Percentiles rank a stretch among this genome's conserved stretches.
Evolutionary conservation across 305 asterid species (phyloP).

Genomic region (Solanum hybrid): DNA sequence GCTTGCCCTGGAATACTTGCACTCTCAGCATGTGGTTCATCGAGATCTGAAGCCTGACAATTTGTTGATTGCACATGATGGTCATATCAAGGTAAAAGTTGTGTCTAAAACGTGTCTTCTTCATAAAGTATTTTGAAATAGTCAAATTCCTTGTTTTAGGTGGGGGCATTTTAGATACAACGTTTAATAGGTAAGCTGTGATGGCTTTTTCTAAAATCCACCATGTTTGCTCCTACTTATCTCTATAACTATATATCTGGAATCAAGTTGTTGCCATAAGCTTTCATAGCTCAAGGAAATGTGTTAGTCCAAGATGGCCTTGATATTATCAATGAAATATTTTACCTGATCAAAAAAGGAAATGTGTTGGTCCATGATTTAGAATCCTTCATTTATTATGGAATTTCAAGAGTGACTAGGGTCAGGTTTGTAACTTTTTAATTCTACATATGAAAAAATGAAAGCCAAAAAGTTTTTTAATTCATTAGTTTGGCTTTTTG

Average conservation of each 20-base stretch:
- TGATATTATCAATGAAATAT: not conserved
- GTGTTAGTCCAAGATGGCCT: not conserved
- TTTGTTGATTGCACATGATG: slow-evolving; percentile 97
- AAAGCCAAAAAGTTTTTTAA: not conserved
- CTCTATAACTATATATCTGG: not conserved
- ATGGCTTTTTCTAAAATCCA: not conserved
- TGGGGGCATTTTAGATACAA: not conserved
- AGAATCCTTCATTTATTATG: not conserved
- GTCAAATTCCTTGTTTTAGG: not conserved
- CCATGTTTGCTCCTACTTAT: not conserved
- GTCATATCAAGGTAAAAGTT: slow-evolving; percentile 80
- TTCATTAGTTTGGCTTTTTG: not conserved
- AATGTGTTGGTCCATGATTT: not conserved
- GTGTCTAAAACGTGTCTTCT: not conserved
- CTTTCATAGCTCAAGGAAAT: not conserved
- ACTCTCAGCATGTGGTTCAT: slow-evolving; percentile 89
- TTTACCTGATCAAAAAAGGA: not conserved
- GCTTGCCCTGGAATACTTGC: slow-evolving; percentile 97
- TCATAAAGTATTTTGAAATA: not conserved
- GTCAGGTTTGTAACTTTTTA: not conserved
- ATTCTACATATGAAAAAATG: not conserved
- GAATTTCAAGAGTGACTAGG: not conserved
- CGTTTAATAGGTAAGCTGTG: not conserved
- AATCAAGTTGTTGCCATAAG: not conserved
- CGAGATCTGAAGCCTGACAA: slow-evolving; percentile 99